Conservation (phyloP, 306 rosid species). For the Leucaena leucocephala region DNA sequence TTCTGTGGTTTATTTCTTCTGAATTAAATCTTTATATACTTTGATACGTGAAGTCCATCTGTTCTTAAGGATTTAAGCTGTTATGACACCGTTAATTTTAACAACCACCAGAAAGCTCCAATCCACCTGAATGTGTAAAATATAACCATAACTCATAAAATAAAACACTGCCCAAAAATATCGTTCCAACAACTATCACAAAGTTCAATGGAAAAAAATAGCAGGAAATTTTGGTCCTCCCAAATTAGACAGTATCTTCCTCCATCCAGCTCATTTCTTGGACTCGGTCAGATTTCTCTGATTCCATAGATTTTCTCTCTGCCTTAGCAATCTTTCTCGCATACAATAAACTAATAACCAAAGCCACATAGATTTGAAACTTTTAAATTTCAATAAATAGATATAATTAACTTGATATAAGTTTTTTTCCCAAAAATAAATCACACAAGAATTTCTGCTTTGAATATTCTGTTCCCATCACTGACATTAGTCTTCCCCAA, state of each 20-base stretch:
- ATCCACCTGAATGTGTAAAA: too few species aligned
- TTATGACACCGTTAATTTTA: too few species aligned
- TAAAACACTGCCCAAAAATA: too few species aligned
- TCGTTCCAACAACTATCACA: too few species aligned
- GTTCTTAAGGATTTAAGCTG: too few species aligned
- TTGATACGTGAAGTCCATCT: too few species aligned
- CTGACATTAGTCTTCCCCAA: neutral
- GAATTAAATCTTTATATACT: too few species aligned
- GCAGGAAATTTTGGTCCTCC: neutral
- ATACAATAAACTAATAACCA: conserved; percentile 8
- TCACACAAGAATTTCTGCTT: neutral
- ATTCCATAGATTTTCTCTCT: neutral
- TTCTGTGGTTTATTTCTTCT: too few species aligned
- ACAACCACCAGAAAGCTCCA: too few species aligned
- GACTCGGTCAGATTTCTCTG: neutral
- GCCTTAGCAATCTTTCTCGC: neutral
- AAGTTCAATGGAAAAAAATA: too few species aligned
- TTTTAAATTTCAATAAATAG: conserved; percentile 19
- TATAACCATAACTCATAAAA: too few species aligned
- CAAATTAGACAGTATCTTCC: neutral
- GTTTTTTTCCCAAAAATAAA: neutral
- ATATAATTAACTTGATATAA: neutral
- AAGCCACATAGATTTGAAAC: conserved; percentile 39
- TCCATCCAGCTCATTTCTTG: neutral
- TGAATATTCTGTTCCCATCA: neutral